Evolutionary conservation across 2,329 filamentous ascomycete species (phyloP).

Genomic region (Exophiala spinifera): DNA sequence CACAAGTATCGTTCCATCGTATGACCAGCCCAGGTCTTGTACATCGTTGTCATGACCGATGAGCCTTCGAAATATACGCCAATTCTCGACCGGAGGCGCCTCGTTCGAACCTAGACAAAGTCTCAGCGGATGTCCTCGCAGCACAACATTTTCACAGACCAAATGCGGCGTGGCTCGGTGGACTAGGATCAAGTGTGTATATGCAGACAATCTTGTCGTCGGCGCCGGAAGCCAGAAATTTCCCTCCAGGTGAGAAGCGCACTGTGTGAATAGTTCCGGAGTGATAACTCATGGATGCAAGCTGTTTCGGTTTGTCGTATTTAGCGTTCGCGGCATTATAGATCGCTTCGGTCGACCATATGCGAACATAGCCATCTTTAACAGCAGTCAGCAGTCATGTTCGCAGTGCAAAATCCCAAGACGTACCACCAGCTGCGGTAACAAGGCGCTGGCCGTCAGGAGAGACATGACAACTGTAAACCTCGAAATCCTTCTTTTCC

Average conservation of each 20-base stretch:
- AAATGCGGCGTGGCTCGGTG: constrained; percentile 74
- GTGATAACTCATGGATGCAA: constrained; percentile 97
- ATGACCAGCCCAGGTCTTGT: constrained; percentile 95
- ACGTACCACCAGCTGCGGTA: constrained; percentile 83
- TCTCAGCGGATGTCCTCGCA: constrained; percentile 18
- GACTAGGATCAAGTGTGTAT: constrained; percentile 81
- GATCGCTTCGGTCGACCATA: constrained; percentile 96
- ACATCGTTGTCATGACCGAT: constrained; percentile 99
- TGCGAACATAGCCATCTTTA: constrained; percentile 87
- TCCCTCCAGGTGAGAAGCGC: constrained; percentile 90
- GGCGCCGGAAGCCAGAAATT: constrained; percentile 92
- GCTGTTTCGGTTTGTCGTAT: constrained; percentile 79
- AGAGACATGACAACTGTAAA: constrained; percentile 97
- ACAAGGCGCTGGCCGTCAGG: constrained; percentile 88
- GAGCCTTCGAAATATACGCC: constrained; percentile 89
- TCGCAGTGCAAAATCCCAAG: not conserved
- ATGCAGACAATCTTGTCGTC: constrained; percentile 99
- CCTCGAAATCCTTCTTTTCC: constrained; percentile 97
- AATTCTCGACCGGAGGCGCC: constrained; percentile 90
- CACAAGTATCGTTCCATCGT: constrained; percentile 90
- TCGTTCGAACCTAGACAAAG: constrained; percentile 68
- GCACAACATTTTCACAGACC: constrained; percentile 51
- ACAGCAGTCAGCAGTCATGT: constrained; percentile 26
- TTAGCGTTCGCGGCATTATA: constrained; percentile 70
- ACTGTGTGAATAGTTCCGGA: constrained; percentile 96